phyloP scores from a whole-genome alignment of 192 early-diverging fungal genomes.

The Rhizophagus clarus region DNA sequence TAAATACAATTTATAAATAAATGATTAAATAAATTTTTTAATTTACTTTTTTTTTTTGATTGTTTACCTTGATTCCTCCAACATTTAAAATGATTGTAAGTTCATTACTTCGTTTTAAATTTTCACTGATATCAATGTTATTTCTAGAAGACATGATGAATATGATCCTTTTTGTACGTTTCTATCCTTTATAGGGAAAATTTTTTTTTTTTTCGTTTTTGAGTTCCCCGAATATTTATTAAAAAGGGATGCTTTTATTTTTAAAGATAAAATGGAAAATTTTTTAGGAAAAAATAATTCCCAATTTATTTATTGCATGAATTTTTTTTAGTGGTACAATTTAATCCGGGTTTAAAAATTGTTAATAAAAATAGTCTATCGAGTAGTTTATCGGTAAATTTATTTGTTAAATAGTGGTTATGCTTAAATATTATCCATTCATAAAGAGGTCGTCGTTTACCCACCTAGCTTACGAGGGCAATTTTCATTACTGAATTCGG shows the following conservation, averaged over 20 bases:
- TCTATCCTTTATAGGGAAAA: not conserved
- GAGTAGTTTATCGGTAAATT: not conserved
- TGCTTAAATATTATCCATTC: not conserved
- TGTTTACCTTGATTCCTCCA: slow-evolving; percentile 27
- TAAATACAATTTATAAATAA: no score
- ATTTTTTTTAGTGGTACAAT: not conserved
- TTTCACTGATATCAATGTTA: not conserved
- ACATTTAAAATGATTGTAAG: slow-evolving; percentile 19
- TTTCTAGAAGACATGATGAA: not conserved
- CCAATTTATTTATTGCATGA: not conserved
- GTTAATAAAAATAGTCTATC: not conserved
- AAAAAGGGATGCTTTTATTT: not conserved
- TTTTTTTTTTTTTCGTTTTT: not conserved
- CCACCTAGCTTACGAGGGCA: not conserved
- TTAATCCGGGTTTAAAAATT: not conserved
- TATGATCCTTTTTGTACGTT: not conserved
- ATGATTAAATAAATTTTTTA: not conserved
- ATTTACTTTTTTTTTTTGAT: not conserved
- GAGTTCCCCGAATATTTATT: not conserved
- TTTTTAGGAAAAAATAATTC: not conserved
- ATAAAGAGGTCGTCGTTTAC: not conserved
- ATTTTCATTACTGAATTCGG: not conserved
- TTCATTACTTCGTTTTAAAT: not conserved
- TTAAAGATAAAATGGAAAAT: not conserved
- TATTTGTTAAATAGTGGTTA: not conserved